These are phyloP conservation scores for Taphrina betulina DNA, from an alignment of 1,139 yeast species.

Conservation along the genomic window DNA sequence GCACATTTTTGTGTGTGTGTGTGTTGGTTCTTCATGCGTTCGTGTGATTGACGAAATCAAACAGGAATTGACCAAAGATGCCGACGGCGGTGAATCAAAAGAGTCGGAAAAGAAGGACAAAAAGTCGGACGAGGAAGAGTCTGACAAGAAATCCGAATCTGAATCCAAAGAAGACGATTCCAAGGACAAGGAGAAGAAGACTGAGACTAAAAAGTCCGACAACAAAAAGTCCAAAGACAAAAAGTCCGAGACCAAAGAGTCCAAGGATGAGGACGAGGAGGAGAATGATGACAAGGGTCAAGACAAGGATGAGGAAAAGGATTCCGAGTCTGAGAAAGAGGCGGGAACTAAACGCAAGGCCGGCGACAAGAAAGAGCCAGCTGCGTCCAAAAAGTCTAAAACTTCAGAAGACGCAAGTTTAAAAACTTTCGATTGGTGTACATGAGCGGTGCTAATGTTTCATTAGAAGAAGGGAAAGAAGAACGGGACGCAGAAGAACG, in stretches of 20 bases:
- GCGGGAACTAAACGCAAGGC: not conserved
- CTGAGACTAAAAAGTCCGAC: not conserved
- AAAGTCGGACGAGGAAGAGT: not conserved
- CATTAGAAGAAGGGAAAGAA: constrained; percentile 6
- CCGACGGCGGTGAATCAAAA: constrained; percentile 12
- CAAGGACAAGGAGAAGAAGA: not conserved
- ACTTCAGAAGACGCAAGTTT: too few relatives aligned
- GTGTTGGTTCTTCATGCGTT: too few relatives aligned
- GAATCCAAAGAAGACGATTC: not conserved
- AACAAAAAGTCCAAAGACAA: not conserved
- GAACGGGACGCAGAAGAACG: constrained; percentile 7
- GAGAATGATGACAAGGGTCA: too few relatives aligned
- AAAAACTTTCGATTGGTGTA: too few relatives aligned
- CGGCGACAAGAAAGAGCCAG: too few relatives aligned
- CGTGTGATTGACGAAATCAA: too few relatives aligned
- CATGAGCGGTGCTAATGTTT: too few relatives aligned
- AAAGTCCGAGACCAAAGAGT: not conserved
- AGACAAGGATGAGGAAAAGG: constrained; percentile 4
- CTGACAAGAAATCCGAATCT: not conserved
- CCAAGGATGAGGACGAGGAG: not conserved
- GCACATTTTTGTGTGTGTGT: too few relatives aligned
- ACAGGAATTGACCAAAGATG: constrained; percentile 30
- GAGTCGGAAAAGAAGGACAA: constrained; percentile 8
- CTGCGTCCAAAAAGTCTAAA: too few relatives aligned
- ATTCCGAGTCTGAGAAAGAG: constrained; percentile 17